Conservation (phyloP, 768 basidiomycete species). For the Hericium erinaceus region DNA sequence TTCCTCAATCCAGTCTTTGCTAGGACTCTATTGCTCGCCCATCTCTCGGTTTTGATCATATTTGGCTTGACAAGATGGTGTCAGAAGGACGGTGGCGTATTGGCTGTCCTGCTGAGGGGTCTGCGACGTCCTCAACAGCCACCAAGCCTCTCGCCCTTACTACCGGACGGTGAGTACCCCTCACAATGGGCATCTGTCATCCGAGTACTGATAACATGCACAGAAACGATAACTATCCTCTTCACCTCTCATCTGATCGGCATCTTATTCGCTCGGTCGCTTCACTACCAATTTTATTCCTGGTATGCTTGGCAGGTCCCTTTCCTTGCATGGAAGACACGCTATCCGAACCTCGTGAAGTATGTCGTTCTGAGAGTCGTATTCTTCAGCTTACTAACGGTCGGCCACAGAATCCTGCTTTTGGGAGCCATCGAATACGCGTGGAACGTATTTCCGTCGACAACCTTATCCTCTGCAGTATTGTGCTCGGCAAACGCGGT, state of each 20-base stretch:
- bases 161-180: slow-evolving; percentile 51
- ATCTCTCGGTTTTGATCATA: slow-evolving; percentile 44
- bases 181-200: background rate
- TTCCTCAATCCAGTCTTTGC: slow-evolving; percentile 66
- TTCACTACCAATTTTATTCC: slow-evolving; percentile 97
- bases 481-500: slow-evolving; percentile 42
- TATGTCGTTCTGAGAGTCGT: slow-evolving; percentile 25
- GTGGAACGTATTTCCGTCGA: slow-evolving; percentile 87
- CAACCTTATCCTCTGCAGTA: slow-evolving; percentile 48
- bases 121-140: slow-evolving; percentile 41
- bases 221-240: slow-evolving; percentile 73
- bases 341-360: slow-evolving; percentile 54
- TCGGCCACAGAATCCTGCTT: slow-evolving; percentile 41
- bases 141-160: slow-evolving; percentile 36
- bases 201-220: slow-evolving; percentile 11
- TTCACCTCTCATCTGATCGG: slow-evolving; percentile 92
- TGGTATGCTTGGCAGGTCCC: slow-evolving; percentile 95
- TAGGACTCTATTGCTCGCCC: slow-evolving; percentile 52
- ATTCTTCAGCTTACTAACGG: too few relatives aligned
- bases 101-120: slow-evolving; percentile 43
- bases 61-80: slow-evolving; percentile 80
- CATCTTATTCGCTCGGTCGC: slow-evolving; percentile 82
- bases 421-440: slow-evolving; percentile 66
- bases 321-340: slow-evolving; percentile 69
- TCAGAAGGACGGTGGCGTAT: slow-evolving; percentile 56